phyloP scores from a whole-genome alignment of 805 yeast genomes.

The Candida patagonica region DNA sequence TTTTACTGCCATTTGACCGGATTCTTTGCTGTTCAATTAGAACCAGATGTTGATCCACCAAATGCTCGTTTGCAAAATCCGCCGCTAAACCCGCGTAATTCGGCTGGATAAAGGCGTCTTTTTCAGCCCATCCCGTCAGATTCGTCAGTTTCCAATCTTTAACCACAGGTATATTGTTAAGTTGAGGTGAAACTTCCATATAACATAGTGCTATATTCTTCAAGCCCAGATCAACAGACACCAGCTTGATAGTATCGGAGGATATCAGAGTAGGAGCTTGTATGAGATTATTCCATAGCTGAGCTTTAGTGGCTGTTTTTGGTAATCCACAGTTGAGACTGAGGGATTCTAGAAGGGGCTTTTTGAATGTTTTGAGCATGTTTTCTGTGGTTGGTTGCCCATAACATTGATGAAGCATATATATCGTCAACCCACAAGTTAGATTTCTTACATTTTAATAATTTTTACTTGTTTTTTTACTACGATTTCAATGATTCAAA shows the following conservation, averaged over 20 bases:
- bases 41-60: conserved; percentile 21
- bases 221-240: conserved; percentile 29
- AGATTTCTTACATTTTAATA: conserved; percentile 6
- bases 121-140: conserved; percentile 6
- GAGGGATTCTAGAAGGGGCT: conserved; percentile 11
- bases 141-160: conserved; percentile 12
- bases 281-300: conserved; percentile 8
- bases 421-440: too few species aligned
- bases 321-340: conserved; percentile 16
- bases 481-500: too few species aligned
- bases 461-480: not conserved
- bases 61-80: conserved; percentile 10
- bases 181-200: conserved; percentile 4
- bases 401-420: too few species aligned
- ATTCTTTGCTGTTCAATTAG: conserved; percentile 50
- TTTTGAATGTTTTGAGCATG: not conserved
- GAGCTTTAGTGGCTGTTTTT: conserved; percentile 15
- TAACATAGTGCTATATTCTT: conserved; percentile 25
- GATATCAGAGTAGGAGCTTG: not conserved
- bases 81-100: conserved; percentile 20
- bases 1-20: conserved; percentile 38
- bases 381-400: too few species aligned
- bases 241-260: conserved; percentile 9
- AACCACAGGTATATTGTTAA: conserved; percentile 5
- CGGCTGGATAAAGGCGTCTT: conserved; percentile 20